phyloP scores from a whole-genome alignment of 495 filamentous ascomycete species.

The Xylaria scruposa region DNA sequence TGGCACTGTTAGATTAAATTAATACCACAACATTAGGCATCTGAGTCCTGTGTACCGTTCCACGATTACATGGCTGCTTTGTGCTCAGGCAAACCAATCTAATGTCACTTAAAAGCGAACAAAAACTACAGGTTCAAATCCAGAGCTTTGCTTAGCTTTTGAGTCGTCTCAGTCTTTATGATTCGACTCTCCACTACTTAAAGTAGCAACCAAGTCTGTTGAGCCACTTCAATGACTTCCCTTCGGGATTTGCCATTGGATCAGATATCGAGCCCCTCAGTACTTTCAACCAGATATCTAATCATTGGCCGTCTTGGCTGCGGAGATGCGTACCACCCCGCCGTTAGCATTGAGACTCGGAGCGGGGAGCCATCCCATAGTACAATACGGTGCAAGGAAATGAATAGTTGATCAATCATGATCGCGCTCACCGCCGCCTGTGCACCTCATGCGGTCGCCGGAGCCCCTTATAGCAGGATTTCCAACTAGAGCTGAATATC shows the following conservation, averaged over 20 bases:
- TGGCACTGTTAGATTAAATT: background rate
- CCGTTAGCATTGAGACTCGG: background rate
- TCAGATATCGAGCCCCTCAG: background rate
- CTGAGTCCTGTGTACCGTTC: background rate
- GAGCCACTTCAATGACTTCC: background rate
- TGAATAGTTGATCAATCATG: background rate
- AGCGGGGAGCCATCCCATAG: background rate
- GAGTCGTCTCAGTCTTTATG: background rate
- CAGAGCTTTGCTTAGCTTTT: background rate
- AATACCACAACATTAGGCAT: background rate
- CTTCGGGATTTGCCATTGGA: background rate
- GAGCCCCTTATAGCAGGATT: background rate
- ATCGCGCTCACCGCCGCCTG: background rate
- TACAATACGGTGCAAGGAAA: background rate
- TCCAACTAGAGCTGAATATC: slow-evolving; percentile 3
- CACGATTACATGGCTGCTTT: background rate
- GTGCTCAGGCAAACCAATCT: background rate
- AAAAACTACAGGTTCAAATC: background rate
- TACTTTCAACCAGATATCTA: background rate
- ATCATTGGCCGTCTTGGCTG: background rate
- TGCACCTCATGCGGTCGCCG: background rate
- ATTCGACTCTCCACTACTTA: background rate
- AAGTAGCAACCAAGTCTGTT: background rate
- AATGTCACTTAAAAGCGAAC: background rate
- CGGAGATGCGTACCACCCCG: background rate